Evolutionary conservation across 371 early-diverging fungal genomes (phyloP).

Genomic region (Entomophthora muscae): DNA sequence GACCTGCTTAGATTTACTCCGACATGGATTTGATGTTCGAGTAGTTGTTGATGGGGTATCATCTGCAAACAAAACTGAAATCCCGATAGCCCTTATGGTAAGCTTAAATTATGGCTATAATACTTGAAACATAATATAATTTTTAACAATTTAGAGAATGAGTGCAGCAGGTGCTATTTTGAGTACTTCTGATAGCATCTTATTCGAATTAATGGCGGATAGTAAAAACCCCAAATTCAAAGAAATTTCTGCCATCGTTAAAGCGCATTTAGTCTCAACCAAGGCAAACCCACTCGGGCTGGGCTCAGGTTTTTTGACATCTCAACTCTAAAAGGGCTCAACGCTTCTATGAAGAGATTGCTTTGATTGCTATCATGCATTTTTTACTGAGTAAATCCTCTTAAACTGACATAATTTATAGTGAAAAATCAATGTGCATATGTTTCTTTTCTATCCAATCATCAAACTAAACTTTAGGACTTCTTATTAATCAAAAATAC

Average conservation of each 20-base stretch:
- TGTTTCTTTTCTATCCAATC: too few relatives aligned
- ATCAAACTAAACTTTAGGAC: too few relatives aligned
- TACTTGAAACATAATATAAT: background rate
- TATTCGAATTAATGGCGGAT: conserved; percentile 80
- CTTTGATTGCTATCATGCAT: too few relatives aligned
- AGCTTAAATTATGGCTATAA: conserved; percentile 9
- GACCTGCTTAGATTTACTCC: conserved; percentile 74
- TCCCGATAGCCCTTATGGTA: conserved; percentile 60
- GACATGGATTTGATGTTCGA: conserved; percentile 54
- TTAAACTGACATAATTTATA: too few relatives aligned
- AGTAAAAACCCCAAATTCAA: conserved; percentile 63
- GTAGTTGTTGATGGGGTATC: conserved; percentile 84
- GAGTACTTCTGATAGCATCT: conserved; percentile 72
- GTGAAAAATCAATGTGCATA: too few relatives aligned
- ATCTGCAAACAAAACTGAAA: conserved; percentile 67
- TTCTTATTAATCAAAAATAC: too few relatives aligned
- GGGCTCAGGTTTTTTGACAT: too few relatives aligned
- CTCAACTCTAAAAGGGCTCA: too few relatives aligned
- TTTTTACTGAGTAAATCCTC: too few relatives aligned
- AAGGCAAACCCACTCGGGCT: conserved; percentile 14
- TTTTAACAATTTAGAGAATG: too few relatives aligned
- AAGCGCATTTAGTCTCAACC: conserved; percentile 46
- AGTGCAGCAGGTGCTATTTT: conserved; percentile 56
- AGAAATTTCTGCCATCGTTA: conserved; percentile 53
- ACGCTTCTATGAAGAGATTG: too few relatives aligned